Base-by-base conservation (phyloP, 1,139 yeast species). In the Yamadazyma atmosphaerica region DNA sequence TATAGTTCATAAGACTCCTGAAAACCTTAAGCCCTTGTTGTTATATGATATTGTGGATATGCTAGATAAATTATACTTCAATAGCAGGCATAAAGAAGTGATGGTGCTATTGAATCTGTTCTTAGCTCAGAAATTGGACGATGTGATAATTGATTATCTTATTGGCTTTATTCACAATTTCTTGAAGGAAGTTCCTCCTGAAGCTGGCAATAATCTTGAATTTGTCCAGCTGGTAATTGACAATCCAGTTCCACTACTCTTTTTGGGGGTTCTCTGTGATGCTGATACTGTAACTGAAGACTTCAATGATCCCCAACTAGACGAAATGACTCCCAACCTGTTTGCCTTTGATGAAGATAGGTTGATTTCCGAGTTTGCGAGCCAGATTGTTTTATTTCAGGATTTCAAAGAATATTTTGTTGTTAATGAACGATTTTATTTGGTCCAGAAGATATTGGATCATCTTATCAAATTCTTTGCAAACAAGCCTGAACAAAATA, bases 391-490 rank as follows among this genome's bases (percentile, higher is more conserved):
- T 15, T 9, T 28, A 16, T 28, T 28, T 16, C 7, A 28, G 3
- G 4, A 15, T 15, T 28, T 33, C 17, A 12, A 33, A 33, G 17
- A 13, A 8, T 32, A 22, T 21, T 32, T 32, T 28, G 12, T 16
- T 8, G 17, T 16, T 6, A 6, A 16, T 3, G 5, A 11, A 4
- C 12, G 16, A 4, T 5, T 9, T 28, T 28, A 28, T 16, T 28
- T 28, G 21, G 31, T 28, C 15, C 21, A 28, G 8, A 14, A 28
- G 12, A 4, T 28, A 3, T 16, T 28, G 5, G 29, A 15, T 18
- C 10, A 5, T 28, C 34, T 34, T 18, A 8, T 23, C 15, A 18
- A 11, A 14, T 37, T 33, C 30, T 37, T 28, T 12, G 11, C 11
- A 3, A 37, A 37, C 19, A n/a, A 29, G 2, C 32, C 22, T 3